Conservation (phyloP, 176 grass and related monocot species). For the Saccharum officinarum region DNA sequence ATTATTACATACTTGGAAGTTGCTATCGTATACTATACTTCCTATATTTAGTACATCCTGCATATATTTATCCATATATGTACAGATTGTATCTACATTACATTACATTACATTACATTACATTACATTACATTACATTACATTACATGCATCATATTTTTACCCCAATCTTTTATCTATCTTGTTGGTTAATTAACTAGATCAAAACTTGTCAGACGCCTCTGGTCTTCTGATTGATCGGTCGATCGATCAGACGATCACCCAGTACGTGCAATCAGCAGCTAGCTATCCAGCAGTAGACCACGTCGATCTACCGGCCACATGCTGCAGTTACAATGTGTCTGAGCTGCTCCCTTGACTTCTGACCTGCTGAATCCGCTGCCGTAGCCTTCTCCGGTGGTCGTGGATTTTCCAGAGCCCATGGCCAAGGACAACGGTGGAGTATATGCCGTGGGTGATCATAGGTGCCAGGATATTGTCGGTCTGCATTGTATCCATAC, state of each 20-base stretch:
- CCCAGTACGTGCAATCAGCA: not conserved
- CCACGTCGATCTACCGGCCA: not conserved
- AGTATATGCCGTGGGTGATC: conserved; percentile 99
- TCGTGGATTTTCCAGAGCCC: conserved; percentile 95
- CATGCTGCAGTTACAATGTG: conserved; percentile 13
- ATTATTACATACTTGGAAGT: not conserved
- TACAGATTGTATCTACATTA: conserved; percentile 22
- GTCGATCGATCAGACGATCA: not conserved
- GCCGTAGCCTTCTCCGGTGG: conserved; percentile 70
- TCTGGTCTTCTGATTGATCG: not conserved
- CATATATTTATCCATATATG: conserved; percentile 12
- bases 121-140: not conserved
- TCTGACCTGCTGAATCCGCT: conserved; percentile 65
- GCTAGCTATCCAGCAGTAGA: not conserved
- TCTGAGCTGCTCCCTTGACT: conserved; percentile 38
- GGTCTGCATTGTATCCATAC: conserved; percentile 52
- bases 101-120: not conserved
- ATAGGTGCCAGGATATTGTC: conserved; percentile 87
- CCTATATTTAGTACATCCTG: not conserved
- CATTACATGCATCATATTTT: not conserved
- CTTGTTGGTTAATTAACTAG: not conserved
- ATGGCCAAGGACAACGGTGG: conserved; percentile 82
- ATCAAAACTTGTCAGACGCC: conserved; percentile 38
- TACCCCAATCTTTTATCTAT: not conserved
- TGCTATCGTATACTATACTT: not conserved